phyloP scores from a whole-genome alignment of 2,329 filamentous ascomycete species.

The Zasmidium cellare region DNA sequence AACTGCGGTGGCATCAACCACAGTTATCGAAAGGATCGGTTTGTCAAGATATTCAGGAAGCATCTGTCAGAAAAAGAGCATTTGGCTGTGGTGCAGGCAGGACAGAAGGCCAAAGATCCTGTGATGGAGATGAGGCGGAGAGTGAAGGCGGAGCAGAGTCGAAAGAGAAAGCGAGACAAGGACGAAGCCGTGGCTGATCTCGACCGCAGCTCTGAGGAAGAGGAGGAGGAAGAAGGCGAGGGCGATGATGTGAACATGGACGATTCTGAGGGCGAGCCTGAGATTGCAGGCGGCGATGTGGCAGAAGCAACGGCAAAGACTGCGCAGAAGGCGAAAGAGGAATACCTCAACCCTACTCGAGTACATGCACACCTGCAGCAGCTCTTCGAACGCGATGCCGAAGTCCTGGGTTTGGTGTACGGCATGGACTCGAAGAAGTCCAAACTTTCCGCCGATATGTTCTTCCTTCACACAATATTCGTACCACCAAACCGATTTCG shows the following conservation, averaged over 20 bases:
- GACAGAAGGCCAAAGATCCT: conserved; percentile 69
- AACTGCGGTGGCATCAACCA: conserved; percentile 72
- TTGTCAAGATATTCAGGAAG: conserved; percentile 91
- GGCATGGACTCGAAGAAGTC: conserved; percentile 23
- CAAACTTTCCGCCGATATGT: conserved; percentile 66
- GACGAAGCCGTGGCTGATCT: conserved; percentile 74
- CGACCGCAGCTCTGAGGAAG: conserved; percentile 50
- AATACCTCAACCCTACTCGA: conserved; percentile 80
- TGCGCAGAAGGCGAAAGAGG: conserved; percentile 55
- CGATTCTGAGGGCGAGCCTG: conserved; percentile 31
- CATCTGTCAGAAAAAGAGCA: conserved; percentile 72
- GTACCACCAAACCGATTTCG: conserved; percentile 92
- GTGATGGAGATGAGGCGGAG: conserved; percentile 59
- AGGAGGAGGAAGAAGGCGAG: conserved; percentile 18
- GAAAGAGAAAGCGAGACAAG: conserved; percentile 50
- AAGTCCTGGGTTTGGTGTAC: conserved; percentile 83
- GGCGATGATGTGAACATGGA: conserved; percentile 45
- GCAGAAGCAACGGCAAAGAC: conserved; percentile 32
- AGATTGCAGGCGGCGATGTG: conserved; percentile 49
- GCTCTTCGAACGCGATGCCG: conserved; percentile 83
- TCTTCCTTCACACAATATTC: conserved; percentile 83
- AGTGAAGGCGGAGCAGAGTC: conserved; percentile 36
- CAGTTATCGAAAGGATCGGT: conserved; percentile 82
- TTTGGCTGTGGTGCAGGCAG: conserved; percentile 70
- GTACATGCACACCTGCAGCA: conserved; percentile 75